Conservation (phyloP, 306 rosid species). For the Sicyos edulis region DNA sequence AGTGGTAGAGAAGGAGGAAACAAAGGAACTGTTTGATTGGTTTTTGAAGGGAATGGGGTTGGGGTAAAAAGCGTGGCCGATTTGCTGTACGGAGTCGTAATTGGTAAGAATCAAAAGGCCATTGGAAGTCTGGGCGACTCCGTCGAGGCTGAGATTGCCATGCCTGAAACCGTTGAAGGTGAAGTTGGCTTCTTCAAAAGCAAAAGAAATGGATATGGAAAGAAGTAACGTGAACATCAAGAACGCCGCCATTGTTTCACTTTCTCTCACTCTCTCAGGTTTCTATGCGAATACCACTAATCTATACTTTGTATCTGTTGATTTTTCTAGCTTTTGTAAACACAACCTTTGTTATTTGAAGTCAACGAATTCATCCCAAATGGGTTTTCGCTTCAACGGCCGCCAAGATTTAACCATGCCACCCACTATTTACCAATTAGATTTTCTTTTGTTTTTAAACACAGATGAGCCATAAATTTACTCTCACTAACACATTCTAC, state of each 20-base stretch:
- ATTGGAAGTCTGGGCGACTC: conserved; percentile 32
- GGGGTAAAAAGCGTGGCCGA: conserved; percentile 49
- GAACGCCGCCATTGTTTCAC: neutral
- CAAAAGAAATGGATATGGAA: neutral
- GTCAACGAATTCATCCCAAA: neutral
- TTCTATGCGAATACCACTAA: neutral
- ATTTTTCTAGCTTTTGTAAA: neutral
- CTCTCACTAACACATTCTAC: too few relatives aligned
- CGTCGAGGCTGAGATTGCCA: conserved; percentile 33
- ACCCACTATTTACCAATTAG: neutral
- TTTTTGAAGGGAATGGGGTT: conserved; percentile 40
- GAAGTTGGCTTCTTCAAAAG: neutral
- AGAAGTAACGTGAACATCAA: neutral
- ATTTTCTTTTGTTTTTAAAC: too few relatives aligned
- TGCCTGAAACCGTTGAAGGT: neutral
- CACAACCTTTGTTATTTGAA: neutral
- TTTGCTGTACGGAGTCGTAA: conserved; percentile 25
- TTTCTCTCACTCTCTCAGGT: neutral
- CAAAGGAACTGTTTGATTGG: conserved; percentile 21
- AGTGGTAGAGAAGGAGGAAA: conserved; percentile 46
- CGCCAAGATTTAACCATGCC: neutral
- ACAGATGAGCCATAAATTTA: too few relatives aligned
- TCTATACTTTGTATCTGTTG: neutral
- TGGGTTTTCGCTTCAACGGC: neutral
- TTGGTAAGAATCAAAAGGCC: conserved; percentile 57